Base-by-base conservation (phyloP, 305 asterid genomes). In the Euphrasia arctica region DNA sequence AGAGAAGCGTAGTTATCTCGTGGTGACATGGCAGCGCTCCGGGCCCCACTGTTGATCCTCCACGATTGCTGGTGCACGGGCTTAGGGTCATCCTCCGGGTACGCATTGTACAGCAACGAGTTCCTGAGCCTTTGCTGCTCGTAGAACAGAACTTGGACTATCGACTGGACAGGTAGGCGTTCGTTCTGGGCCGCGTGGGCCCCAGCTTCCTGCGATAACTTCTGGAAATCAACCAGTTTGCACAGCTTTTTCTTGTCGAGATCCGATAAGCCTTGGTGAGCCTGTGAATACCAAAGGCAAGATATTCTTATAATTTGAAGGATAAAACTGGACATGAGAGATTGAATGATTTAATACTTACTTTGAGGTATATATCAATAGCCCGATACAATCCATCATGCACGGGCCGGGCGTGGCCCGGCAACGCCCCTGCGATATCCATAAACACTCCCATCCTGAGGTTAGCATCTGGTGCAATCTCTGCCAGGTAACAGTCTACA, bases 161-260 rank as follows among this genome's bases (percentile, higher is more conserved):
- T 85, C 25, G 98, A 90, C 71, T 93, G 98, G 81, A 90, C 75
- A 1, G 98, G 91, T 42, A 93, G 98, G 63, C 97, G 91, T 52
- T 93, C 98, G 69, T 90, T 93, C 75, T 90, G 97, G 10, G 98
- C 97, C 9, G 98, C 98, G 8, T 93, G 98, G 2, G 97, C 89
- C 3, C 98, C 97, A 1, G 97, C 96, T 80, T 93, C 97, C 58
- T 78, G 91, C 47, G 97, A 83, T 31, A 93, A 85, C 65, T 90
- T 93, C 78, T 93, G 96, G 54, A 90, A 87, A 72, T 93, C 97
- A 2, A 90, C 78, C 85, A 90, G 65, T 72, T 84, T 90, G 90
- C 96, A 81, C 9, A 93, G 88, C 70, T 79, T 87, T 75, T 83
- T 85, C 80, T 75, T 85, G 45, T 93, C 98, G 6, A 80, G 80